Evolutionary conservation across 768 basidiomycete genomes (phyloP).

Genomic region (Boletus subparvulus): DNA sequence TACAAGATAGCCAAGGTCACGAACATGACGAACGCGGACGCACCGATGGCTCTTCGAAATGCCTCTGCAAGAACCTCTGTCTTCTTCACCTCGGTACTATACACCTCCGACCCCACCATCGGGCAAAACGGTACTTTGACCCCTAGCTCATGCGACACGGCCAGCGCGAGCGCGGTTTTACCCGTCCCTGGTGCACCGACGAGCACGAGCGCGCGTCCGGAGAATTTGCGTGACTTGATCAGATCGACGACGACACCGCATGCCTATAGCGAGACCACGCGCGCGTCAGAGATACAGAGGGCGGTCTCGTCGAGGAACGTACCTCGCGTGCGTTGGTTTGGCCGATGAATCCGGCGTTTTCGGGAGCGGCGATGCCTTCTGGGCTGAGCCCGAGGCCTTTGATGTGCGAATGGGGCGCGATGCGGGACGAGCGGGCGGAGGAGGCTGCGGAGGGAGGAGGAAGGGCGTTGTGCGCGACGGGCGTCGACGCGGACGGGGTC

Average conservation of each 20-base stretch:
- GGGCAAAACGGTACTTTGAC: conserved; percentile 96
- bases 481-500: conserved; percentile 47
- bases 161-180: conserved; percentile 96
- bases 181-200: conserved; percentile 97
- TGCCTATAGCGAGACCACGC: conserved; percentile 49
- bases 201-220: conserved; percentile 86
- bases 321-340: conserved; percentile 92
- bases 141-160: conserved; percentile 92
- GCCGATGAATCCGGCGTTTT: conserved; percentile 86
- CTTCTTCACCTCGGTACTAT: conserved; percentile 97
- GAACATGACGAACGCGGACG: conserved; percentile 28
- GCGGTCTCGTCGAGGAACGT: conserved; percentile 5
- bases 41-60: conserved; percentile 94
- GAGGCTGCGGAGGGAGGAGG: conserved; percentile 64
- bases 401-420: conserved; percentile 94
- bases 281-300: neutral
- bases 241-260: conserved; percentile 90
- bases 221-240: conserved; percentile 89
- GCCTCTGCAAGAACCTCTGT: conserved; percentile 95
- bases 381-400: conserved; percentile 89
- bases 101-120: conserved; percentile 98
- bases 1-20: neutral
- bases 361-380: conserved; percentile 74
- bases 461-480: conserved; percentile 71
- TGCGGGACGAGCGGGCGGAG: conserved; percentile 69